phyloP scores from a whole-genome alignment of 345 rosid species.

The Linum trigynum region DNA sequence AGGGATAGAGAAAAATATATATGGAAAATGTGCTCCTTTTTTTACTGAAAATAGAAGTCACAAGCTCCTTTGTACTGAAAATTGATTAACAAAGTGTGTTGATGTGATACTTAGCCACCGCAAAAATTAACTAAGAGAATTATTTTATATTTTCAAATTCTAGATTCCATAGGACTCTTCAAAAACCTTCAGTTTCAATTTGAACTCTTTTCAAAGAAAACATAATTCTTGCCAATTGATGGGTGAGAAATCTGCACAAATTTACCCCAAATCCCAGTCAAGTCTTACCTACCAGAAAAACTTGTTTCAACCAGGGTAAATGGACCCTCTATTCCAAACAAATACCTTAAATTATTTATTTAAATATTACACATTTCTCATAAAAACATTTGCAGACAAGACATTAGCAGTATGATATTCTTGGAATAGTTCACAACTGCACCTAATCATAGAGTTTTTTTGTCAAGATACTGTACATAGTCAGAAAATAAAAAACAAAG shows the following conservation, averaged over 20 bases:
- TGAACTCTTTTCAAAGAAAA: neutral
- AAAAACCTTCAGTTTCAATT: neutral
- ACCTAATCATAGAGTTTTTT: too few relatives aligned
- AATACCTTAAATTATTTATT: too few relatives aligned
- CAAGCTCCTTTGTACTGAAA: too few relatives aligned
- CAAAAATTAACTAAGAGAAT: neutral
- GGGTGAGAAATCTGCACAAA: neutral
- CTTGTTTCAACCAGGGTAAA: too few relatives aligned
- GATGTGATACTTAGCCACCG: neutral
- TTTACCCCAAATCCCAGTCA: neutral
- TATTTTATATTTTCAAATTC: neutral
- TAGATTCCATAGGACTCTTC: neutral
- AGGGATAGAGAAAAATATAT: neutral
- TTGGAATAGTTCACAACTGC: too few relatives aligned
- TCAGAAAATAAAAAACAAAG: too few relatives aligned
- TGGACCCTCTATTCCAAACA: too few relatives aligned
- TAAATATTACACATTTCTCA: too few relatives aligned
- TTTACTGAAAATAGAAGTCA: neutral
- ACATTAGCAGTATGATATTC: too few relatives aligned
- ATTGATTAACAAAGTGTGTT: neutral
- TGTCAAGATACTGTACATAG: too few relatives aligned
- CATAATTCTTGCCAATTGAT: too few relatives aligned
- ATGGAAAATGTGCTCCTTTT: neutral
- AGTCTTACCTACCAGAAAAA: neutral
- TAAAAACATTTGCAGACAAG: too few relatives aligned